Percentiles rank a stretch among this genome's conserved stretches.
phyloP scores from a whole-genome alignment of 371 early-diverging fungal genomes.

The Homolaphlyctis polyrhiza region DNA sequence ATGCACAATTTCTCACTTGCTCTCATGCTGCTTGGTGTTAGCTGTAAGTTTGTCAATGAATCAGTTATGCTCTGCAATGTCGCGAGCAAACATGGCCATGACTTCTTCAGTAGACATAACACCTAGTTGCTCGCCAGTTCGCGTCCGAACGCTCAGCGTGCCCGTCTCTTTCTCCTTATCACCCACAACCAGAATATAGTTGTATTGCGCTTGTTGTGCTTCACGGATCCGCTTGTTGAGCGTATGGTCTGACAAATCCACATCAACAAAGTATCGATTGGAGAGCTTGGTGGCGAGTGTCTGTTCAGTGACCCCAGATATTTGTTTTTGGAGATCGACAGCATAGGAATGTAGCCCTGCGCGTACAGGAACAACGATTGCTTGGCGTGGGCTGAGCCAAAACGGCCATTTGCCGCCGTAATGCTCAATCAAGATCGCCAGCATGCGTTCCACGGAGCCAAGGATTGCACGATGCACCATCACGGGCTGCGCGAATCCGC shows the following conservation, averaged over 20 bases:
- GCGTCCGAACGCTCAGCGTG: slow-evolving; percentile 29
- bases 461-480: slow-evolving; percentile 95
- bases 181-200: slow-evolving; percentile 56
- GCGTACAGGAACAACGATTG: slow-evolving; percentile 44
- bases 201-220: slow-evolving; percentile 63
- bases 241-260: slow-evolving; percentile 43
- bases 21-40: too few relatives aligned
- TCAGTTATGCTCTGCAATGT: neutral
- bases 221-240: slow-evolving; percentile 55
- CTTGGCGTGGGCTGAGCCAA: slow-evolving; percentile 64
- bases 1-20: too few relatives aligned
- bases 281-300: too few relatives aligned
- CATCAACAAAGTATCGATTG: slow-evolving; percentile 39
- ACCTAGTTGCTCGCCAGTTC: slow-evolving; percentile 23
- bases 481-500: slow-evolving; percentile 67
- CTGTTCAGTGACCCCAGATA: slow-evolving; percentile 33
- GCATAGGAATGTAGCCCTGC: slow-evolving; percentile 24
- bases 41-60: too few relatives aligned
- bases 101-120: slow-evolving; percentile 43
- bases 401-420: slow-evolving; percentile 80
- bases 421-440: slow-evolving; percentile 92
- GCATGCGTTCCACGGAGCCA: slow-evolving; percentile 91
- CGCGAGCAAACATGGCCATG: slow-evolving; percentile 32
- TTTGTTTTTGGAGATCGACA: slow-evolving; percentile 21
- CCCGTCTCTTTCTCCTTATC: slow-evolving; percentile 38